Conservation (phyloP, 2,329 filamentous ascomycete genomes). For the Sclerotiophoma versabilis region DNA sequence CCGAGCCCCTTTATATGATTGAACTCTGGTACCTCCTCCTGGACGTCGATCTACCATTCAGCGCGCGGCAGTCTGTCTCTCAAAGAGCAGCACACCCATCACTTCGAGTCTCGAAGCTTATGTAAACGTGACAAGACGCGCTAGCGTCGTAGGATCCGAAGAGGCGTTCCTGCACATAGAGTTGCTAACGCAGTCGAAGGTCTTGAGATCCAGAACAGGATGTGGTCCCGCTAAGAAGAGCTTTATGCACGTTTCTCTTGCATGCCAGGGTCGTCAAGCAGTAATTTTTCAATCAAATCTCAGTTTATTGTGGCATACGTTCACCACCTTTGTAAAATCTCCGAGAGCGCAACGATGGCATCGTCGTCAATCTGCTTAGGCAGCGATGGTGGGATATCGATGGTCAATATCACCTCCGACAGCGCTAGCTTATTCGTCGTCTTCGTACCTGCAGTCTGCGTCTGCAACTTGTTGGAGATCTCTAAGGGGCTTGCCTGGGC, state of each 20-base stretch:
- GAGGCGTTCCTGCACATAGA: neutral
- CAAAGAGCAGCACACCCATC: neutral
- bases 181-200: neutral
- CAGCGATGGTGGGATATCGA: constrained; percentile 1
- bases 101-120: neutral
- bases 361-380: neutral
- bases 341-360: constrained; percentile 4
- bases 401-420: neutral
- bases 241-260: neutral
- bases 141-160: neutral
- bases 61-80: neutral
- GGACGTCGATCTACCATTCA: neutral
- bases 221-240: neutral
- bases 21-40: neutral
- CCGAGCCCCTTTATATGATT: neutral
- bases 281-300: too few relatives aligned
- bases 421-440: neutral
- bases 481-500: too few relatives aligned
- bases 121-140: neutral
- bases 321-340: constrained; percentile 4
- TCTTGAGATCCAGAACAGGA: too few relatives aligned
- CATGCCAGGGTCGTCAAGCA: neutral
- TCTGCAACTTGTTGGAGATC: neutral
- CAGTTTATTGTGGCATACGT: neutral
- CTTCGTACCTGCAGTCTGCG: neutral